Evolutionary conservation across 805 yeast genomes (phyloP).

Genomic region (Candida maris): DNA sequence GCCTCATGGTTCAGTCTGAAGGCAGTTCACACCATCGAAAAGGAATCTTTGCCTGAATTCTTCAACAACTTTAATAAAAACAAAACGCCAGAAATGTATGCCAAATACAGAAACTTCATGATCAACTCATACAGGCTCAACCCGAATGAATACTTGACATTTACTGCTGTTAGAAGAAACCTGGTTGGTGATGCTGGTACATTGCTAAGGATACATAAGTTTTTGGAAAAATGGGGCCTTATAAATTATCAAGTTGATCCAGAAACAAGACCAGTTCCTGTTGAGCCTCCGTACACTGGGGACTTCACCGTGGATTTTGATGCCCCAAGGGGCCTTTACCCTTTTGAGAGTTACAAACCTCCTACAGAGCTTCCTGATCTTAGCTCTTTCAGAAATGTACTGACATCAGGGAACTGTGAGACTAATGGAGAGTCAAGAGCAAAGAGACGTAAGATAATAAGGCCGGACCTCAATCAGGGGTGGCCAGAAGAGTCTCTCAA

Average conservation of each 20-base stretch:
- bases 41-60: constrained; percentile 82
- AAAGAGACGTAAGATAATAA: constrained; percentile 25
- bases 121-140: constrained; percentile 82
- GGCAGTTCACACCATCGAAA: constrained; percentile 72
- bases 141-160: constrained; percentile 84
- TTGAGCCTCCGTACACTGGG: constrained; percentile 73
- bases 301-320: constrained; percentile 76
- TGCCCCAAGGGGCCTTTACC: constrained; percentile 89
- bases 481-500: constrained; percentile 72
- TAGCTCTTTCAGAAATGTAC: constrained; percentile 22
- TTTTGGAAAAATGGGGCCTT: constrained; percentile 87
- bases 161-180: constrained; percentile 88
- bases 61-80: constrained; percentile 59
- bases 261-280: constrained; percentile 61
- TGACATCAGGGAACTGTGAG: constrained; percentile 12
- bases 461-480: constrained; percentile 37
- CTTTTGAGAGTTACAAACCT: constrained; percentile 78
- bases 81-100: constrained; percentile 79
- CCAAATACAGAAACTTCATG: constrained; percentile 83
- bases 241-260: constrained; percentile 91
- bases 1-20: constrained; percentile 80
- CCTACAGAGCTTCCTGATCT: constrained; percentile 46
- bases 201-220: constrained; percentile 76
- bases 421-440: constrained; percentile 13
- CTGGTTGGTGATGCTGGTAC: constrained; percentile 91